Percentiles rank a stretch among this genome's conserved stretches.
Evolutionary conservation across 805 yeast genomes (phyloP).

Genomic region (Wickerhamiella sergipiensis): DNA sequence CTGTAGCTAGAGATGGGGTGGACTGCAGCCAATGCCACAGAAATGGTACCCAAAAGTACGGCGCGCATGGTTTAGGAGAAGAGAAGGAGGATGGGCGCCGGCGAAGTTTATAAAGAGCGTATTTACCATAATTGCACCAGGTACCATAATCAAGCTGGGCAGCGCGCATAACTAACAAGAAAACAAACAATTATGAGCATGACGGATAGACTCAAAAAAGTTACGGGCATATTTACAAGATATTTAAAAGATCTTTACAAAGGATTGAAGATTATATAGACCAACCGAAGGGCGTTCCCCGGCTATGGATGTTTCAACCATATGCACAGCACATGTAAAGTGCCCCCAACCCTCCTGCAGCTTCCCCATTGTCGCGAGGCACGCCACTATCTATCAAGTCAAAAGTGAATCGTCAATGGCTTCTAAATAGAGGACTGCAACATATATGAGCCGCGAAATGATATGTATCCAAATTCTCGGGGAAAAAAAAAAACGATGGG

Average conservation of each 20-base stretch:
- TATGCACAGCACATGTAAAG: not conserved
- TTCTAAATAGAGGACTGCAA: no score
- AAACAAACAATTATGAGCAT: not conserved
- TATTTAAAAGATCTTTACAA: no score
- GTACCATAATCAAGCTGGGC: not conserved
- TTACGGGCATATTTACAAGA: no score
- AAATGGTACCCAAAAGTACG: not conserved
- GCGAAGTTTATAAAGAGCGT: not conserved
- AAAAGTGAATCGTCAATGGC: no score
- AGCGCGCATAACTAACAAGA: no score
- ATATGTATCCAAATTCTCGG: no score
- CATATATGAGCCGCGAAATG: no score
- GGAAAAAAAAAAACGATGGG: not conserved
- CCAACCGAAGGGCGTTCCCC: no score
- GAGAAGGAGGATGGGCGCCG: not conserved
- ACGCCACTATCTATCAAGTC: no score
- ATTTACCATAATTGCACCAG: not conserved
- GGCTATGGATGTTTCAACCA: no score
- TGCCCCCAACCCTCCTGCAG: not conserved
- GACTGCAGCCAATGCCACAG: slow-evolving; percentile 17
- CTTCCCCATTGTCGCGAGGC: not conserved
- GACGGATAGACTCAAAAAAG: not conserved
- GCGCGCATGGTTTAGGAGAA: not conserved
- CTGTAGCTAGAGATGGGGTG: slow-evolving; percentile 61
- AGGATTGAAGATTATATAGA: no score